Evolutionary conservation across 2,329 filamentous ascomycete species (phyloP).

Genomic region (Epichloe coenophiala): DNA sequence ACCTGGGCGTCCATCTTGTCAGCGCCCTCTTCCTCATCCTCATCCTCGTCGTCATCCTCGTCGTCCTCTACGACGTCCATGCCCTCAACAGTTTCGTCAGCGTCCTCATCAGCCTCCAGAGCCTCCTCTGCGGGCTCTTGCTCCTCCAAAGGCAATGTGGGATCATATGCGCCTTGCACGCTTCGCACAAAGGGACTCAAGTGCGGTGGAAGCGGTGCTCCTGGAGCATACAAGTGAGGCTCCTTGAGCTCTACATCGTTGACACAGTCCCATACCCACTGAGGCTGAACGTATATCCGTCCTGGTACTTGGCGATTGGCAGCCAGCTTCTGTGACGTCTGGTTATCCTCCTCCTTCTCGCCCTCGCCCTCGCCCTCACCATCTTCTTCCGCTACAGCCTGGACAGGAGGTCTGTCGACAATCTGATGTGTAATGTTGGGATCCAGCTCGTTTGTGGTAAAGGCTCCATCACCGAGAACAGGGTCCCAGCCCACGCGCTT

Average conservation of each 20-base stretch:
- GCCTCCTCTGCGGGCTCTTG: constrained; percentile 83
- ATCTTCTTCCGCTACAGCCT: constrained; percentile 38
- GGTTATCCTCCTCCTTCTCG: constrained; percentile 36
- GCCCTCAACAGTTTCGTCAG: constrained; percentile 53
- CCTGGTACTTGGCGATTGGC: constrained; percentile 71
- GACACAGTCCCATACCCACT: constrained; percentile 97
- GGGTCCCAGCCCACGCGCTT: constrained; percentile 92
- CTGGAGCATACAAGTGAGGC: constrained; percentile 79
- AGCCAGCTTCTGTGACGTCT: constrained; percentile 44
- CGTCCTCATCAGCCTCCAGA: constrained; percentile 49
- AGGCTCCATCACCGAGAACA: constrained; percentile 81
- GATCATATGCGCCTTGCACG: constrained; percentile 80
- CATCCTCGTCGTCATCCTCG: constrained; percentile 29
- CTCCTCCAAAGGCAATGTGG: constrained; percentile 69
- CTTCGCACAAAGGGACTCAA: constrained; percentile 90
- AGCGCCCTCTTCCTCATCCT: constrained; percentile 33
- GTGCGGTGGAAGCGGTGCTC: constrained; percentile 81
- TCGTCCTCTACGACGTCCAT: constrained; percentile 43
- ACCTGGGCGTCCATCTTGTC: constrained; percentile 33
- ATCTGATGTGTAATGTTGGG: constrained; percentile 90
- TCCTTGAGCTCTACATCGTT: constrained; percentile 84
- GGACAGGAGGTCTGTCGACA: constrained; percentile 74
- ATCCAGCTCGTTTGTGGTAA: constrained; percentile 79
- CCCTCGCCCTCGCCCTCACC: constrained; percentile 27
- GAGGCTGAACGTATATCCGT: constrained; percentile 84